Evolutionary conservation across 495 filamentous ascomycete genomes (phyloP).

Genomic region (Hypoxylon fuscum): DNA sequence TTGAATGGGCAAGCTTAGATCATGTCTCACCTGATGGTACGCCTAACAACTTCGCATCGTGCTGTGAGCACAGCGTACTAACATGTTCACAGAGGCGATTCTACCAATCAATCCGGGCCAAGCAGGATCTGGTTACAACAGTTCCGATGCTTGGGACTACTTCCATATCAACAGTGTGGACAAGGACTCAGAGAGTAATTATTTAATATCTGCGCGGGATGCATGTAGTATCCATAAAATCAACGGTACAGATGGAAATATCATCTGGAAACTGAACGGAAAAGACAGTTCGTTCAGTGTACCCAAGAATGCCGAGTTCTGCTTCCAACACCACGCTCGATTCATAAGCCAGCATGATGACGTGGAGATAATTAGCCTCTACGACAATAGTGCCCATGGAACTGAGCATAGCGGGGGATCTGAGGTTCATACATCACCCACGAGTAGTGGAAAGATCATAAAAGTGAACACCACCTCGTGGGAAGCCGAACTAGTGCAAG

Average conservation of each 20-base stretch:
- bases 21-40: slow-evolving; percentile 54
- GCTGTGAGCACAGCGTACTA: slow-evolving; percentile 6
- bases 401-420: slow-evolving; percentile 47
- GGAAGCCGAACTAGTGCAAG: slow-evolving; percentile 57
- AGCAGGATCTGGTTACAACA: slow-evolving; percentile 58
- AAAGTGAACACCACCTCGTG: slow-evolving; percentile 61
- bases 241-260: slow-evolving; percentile 64
- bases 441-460: slow-evolving; percentile 67
- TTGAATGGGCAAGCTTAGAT: slow-evolving; percentile 51
- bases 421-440: slow-evolving; percentile 47
- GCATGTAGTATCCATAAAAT: slow-evolving; percentile 67
- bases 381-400: slow-evolving; percentile 51
- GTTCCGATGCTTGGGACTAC: slow-evolving; percentile 66
- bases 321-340: slow-evolving; percentile 70
- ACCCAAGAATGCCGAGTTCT: slow-evolving; percentile 55
- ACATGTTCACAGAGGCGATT: slow-evolving; percentile 53
- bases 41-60: background rate
- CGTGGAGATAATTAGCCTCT: slow-evolving; percentile 51
- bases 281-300: slow-evolving; percentile 52
- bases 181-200: slow-evolving; percentile 65
- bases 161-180: slow-evolving; percentile 74
- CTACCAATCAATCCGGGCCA: slow-evolving; percentile 62
- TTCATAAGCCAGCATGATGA: slow-evolving; percentile 59
- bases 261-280: slow-evolving; percentile 68
- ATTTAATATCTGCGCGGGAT: slow-evolving; percentile 68